These are phyloP conservation scores for Fusarium penzigii DNA, from an alignment of 2,329 filamentous ascomycete genomes.

Conservation along the genomic window DNA sequence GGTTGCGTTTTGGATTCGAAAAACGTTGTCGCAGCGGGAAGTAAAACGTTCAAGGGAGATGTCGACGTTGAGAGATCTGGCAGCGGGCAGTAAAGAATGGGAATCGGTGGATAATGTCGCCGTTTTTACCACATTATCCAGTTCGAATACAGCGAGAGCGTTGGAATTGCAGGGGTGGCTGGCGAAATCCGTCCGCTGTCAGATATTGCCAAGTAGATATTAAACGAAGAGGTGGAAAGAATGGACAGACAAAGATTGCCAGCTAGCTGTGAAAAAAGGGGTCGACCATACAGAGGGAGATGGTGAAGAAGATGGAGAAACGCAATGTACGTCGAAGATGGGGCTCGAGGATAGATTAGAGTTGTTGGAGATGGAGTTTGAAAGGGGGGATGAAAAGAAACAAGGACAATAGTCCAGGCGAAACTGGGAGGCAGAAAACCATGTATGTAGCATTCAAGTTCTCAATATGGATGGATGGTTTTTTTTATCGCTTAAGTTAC, in stretches of 20 bases:
- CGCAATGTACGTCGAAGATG: not conserved
- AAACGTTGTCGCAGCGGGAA: slow-evolving; percentile 8
- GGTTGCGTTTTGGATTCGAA: slow-evolving; percentile 14
- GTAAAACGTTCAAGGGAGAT: slow-evolving; percentile 9
- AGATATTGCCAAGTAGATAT: slow-evolving; percentile 15
- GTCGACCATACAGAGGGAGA: not conserved
- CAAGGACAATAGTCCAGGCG: not conserved
- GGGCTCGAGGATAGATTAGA: not conserved
- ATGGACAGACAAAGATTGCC: slow-evolving; percentile 25
- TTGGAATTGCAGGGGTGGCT: slow-evolving; percentile 2
- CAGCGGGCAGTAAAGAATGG: not conserved
- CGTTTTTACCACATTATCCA: not conserved
- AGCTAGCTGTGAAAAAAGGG: slow-evolving; percentile 5
- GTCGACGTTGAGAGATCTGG: not conserved
- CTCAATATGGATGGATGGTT: not conserved
- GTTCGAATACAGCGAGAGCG: not conserved
- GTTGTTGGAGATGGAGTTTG: not conserved
- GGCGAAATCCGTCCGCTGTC: slow-evolving; percentile 1
- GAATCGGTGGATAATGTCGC: not conserved
- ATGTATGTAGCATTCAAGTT: too few relatives aligned
- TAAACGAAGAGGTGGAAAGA: slow-evolving; percentile 13
- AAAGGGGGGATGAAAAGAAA: slow-evolving; percentile 8
- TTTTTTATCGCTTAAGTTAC: not conserved
- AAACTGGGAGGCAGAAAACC: not conserved
- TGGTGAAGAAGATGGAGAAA: not conserved